phyloP scores from a whole-genome alignment of 2,329 filamentous ascomycete species.

The Penicillium sp. region DNA sequence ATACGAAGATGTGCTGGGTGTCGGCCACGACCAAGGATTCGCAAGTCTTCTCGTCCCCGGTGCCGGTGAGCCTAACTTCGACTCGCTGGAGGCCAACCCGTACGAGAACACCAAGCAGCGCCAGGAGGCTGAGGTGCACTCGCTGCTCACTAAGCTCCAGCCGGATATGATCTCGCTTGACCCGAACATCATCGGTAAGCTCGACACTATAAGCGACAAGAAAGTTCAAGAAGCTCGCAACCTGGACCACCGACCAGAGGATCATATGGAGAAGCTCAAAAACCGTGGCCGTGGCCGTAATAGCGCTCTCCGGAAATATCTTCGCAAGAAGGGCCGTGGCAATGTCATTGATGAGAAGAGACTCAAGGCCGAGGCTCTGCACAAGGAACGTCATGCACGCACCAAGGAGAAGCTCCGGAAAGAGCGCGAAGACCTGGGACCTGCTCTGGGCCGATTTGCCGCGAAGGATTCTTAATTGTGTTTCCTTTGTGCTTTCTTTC shows the following conservation, averaged over 20 bases:
- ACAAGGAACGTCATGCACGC: conserved; percentile 69
- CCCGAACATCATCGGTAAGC: conserved; percentile 85
- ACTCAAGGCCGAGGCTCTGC: conserved; percentile 80
- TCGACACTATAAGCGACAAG: conserved; percentile 80
- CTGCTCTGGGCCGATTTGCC: conserved; percentile 83
- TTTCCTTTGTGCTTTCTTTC: conserved; percentile 16
- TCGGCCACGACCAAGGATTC: conserved; percentile 84
- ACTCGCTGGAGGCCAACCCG: conserved; percentile 90
- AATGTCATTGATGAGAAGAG: conserved; percentile 97
- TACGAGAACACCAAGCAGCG: conserved; percentile 93
- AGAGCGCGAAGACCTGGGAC: conserved; percentile 77
- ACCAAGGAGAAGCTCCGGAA: conserved; percentile 68
- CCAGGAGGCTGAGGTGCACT: conserved; percentile 88
- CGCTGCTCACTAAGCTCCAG: conserved; percentile 88
- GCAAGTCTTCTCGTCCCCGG: conserved; percentile 88
- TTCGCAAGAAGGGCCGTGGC: conserved; percentile 88
- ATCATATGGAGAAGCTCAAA: conserved; percentile 63
- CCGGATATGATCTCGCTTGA: conserved; percentile 97
- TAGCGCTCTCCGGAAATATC: conserved; percentile 80
- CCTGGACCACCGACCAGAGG: conserved; percentile 71
- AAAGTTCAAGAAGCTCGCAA: conserved; percentile 78
- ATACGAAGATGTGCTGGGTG: conserved; percentile 88
- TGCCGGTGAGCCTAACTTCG: conserved; percentile 95
- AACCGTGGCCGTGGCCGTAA: conserved; percentile 90
- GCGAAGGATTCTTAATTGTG: conserved; percentile 49